Evolutionary conservation across 345 rosid genomes (phyloP).

Genomic region (Syzygium jambos): DNA sequence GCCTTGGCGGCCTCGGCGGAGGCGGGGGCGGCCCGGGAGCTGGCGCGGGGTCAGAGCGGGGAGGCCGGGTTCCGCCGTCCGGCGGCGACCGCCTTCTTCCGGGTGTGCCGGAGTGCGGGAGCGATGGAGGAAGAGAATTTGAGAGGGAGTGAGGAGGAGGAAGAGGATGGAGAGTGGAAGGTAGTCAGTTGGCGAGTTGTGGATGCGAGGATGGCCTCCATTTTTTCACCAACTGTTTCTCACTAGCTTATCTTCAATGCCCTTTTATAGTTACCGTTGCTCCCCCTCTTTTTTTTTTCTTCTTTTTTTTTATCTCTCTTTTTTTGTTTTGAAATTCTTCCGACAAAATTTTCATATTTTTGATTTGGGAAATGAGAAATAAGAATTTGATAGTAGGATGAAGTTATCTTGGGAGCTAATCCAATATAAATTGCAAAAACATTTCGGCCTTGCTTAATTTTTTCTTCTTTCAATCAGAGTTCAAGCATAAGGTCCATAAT

Average conservation of each 20-base stretch:
- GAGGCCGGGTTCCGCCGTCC: background rate
- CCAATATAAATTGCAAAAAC: background rate
- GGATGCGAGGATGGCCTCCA: constrained; percentile 31
- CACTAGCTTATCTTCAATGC: background rate
- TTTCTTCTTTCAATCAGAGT: background rate
- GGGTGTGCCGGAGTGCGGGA: constrained; percentile 12
- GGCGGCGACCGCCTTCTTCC: background rate
- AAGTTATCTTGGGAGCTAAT: background rate
- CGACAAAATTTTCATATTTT: background rate
- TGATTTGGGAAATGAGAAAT: background rate
- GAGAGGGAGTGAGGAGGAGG: constrained; percentile 16
- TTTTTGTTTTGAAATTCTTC: background rate
- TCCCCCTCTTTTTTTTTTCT: background rate
- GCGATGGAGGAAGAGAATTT: constrained; percentile 2
- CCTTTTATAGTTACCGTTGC: background rate
- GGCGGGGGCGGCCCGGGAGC: constrained; percentile 43
- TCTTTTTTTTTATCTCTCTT: no score
- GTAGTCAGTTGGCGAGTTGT: constrained; percentile 24
- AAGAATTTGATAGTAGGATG: background rate
- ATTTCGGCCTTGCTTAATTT: background rate
- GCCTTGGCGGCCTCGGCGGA: constrained; percentile 20
- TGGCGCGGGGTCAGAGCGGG: constrained; percentile 37
- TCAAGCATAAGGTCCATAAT: background rate
- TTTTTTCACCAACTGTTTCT: background rate
- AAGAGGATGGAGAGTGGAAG: constrained; percentile 9